phyloP scores from a whole-genome alignment of 2,329 filamentous ascomycete species.

The Grosmannia clavigera region DNA sequence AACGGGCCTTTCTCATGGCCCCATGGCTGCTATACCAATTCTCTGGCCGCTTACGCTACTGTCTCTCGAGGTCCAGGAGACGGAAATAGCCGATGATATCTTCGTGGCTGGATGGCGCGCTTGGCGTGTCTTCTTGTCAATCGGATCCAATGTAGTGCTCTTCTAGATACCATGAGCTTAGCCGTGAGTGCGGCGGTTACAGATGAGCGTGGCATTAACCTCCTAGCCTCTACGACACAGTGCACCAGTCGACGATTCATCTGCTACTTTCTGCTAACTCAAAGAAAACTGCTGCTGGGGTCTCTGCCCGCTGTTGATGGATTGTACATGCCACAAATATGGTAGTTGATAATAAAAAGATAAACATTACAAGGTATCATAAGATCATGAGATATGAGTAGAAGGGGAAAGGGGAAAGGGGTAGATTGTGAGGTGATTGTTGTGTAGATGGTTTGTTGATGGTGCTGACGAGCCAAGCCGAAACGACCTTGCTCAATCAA shows the following conservation, averaged over 20 bases:
- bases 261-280: neutral
- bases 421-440: neutral
- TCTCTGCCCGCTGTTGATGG: neutral
- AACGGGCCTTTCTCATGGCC: neutral
- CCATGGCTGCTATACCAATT: too few relatives aligned
- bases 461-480: neutral
- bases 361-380: constrained; percentile 2
- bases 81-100: too few relatives aligned
- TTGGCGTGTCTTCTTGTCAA: too few relatives aligned
- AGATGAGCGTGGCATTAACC: too few relatives aligned
- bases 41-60: too few relatives aligned
- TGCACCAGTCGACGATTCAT: neutral
- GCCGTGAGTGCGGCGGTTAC: too few relatives aligned
- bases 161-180: too few relatives aligned
- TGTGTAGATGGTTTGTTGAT: neutral
- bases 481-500: neutral
- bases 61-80: too few relatives aligned
- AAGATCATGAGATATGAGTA: neutral
- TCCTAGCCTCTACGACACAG: too few relatives aligned
- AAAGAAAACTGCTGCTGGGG: neutral
- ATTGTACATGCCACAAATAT: neutral
- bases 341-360: neutral
- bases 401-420: neutral
- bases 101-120: too few relatives aligned
- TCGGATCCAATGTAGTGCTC: too few relatives aligned